Conservation (phyloP, 1,139 yeast species). For the Arxiozyma telluris region DNA sequence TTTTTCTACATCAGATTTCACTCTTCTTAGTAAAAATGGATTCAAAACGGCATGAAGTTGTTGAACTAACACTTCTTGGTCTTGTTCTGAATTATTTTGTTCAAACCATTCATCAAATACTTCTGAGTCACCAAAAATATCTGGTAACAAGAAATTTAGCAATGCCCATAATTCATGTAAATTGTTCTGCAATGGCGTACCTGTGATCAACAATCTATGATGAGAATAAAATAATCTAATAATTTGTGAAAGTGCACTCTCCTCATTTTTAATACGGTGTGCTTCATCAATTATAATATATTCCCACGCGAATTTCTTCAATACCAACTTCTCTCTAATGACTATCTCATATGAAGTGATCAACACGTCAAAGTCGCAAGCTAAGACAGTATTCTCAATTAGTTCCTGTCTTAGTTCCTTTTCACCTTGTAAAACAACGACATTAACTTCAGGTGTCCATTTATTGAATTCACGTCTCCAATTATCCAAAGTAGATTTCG, state of each 20-base stretch:
- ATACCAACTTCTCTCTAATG: constrained; percentile 57
- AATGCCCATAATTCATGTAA: constrained; percentile 76
- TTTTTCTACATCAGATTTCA: constrained; percentile 72
- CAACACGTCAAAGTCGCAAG: constrained; percentile 63
- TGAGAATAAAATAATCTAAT: constrained; percentile 63
- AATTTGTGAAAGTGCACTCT: constrained; percentile 63
- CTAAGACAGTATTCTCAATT: constrained; percentile 42
- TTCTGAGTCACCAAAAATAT: constrained; percentile 65
- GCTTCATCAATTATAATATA: constrained; percentile 75
- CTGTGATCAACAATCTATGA: constrained; percentile 64
- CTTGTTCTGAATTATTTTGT: constrained; percentile 32
- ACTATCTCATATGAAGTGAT: constrained; percentile 72
- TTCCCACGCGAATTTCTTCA: constrained; percentile 62
- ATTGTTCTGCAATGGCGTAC: constrained; percentile 75
- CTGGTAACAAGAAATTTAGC: constrained; percentile 65
- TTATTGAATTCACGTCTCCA: constrained; percentile 70
- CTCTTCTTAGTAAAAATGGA: constrained; percentile 66
- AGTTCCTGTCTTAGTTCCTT: constrained; percentile 53
- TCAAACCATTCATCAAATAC: constrained; percentile 70
- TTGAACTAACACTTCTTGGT: constrained; percentile 60
- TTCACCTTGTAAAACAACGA: constrained; percentile 63
- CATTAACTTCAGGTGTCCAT: constrained; percentile 73
- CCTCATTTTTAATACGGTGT: constrained; percentile 73
- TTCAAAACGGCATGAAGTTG: constrained; percentile 83
- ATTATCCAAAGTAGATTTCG: constrained; percentile 71